phyloP scores from a whole-genome alignment of 2,329 filamentous ascomycete species.

The Alternaria novae-zelandiae region DNA sequence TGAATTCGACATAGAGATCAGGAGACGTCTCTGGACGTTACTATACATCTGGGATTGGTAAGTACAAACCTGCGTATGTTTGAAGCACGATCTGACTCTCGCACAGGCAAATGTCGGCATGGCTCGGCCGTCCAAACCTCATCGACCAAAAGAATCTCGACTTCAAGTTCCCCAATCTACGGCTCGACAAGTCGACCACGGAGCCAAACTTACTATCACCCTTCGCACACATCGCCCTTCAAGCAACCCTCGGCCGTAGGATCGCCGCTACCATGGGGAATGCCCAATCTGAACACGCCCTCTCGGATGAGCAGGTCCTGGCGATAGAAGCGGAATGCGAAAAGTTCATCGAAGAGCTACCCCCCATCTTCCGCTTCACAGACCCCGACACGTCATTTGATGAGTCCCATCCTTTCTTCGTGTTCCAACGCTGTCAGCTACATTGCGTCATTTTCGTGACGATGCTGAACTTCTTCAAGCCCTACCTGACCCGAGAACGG shows the following conservation, averaged over 20 bases:
- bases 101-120: constrained; percentile 50
- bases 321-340: constrained; percentile 48
- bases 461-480: constrained; percentile 55
- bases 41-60: constrained; percentile 59
- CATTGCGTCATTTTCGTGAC: constrained; percentile 56
- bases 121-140: constrained; percentile 54
- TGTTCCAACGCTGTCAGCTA: constrained; percentile 56
- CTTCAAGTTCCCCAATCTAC: constrained; percentile 51
- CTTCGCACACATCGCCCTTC: constrained; percentile 52
- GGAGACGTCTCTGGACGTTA: constrained; percentile 55
- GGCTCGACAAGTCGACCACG: constrained; percentile 44
- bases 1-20: constrained; percentile 58
- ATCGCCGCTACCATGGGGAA: constrained; percentile 35
- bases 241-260: constrained; percentile 47
- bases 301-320: constrained; percentile 32
- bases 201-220: constrained; percentile 51
- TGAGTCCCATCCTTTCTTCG: constrained; percentile 50
- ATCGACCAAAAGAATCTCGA: constrained; percentile 51
- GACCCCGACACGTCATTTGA: constrained; percentile 55
- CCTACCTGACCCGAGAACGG: constrained; percentile 51
- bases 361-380: constrained; percentile 49
- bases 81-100: background rate
- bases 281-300: constrained; percentile 16
- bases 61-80: background rate
- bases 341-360: constrained; percentile 54